Evolutionary conservation across 352 stramenopile species (phyloP).

Genomic region (Peronospora belbahrii): DNA sequence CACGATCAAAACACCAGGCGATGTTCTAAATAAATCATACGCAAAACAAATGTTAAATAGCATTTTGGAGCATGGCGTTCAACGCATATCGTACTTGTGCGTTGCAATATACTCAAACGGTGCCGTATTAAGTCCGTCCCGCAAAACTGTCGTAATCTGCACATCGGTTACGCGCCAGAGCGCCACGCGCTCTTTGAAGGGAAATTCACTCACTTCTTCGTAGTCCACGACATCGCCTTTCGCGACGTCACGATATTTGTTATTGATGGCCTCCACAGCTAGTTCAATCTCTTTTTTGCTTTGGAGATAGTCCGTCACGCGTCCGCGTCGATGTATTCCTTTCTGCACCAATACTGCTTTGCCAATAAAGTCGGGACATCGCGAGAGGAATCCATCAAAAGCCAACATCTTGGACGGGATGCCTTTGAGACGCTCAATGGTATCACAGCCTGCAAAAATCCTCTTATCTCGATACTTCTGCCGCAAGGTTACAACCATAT

Average conservation of each 20-base stretch:
- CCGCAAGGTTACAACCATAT: constrained; percentile 46
- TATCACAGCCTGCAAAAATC: constrained; percentile 91
- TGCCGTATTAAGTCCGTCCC: constrained; percentile 69
- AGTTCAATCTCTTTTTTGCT: constrained; percentile 91
- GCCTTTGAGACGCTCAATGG: constrained; percentile 93
- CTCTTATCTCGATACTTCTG: constrained; percentile 62
- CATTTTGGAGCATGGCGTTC: background rate
- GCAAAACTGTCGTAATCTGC: constrained; percentile 67
- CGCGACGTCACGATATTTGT: constrained; percentile 59
- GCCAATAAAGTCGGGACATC: constrained; percentile 72
- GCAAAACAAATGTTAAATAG: background rate
- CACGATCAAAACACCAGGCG: constrained; percentile 88
- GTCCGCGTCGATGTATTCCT: constrained; percentile 71
- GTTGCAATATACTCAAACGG: constrained; percentile 82
- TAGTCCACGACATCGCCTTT: constrained; percentile 62
- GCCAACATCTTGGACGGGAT: constrained; percentile 96
- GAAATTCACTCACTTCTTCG: constrained; percentile 63
- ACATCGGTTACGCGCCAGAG: constrained; percentile 72
- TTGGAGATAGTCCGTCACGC: constrained; percentile 90
- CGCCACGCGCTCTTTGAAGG: constrained; percentile 60
- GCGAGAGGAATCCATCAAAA: constrained; percentile 89
- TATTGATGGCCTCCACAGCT: constrained; percentile 89
- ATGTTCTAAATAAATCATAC: constrained; percentile 27
- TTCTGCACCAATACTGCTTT: constrained; percentile 81
- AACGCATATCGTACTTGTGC: constrained; percentile 40